Conservation (phyloP, 2,329 filamentous ascomycete genomes). For the Colletotrichum abscissum region DNA sequence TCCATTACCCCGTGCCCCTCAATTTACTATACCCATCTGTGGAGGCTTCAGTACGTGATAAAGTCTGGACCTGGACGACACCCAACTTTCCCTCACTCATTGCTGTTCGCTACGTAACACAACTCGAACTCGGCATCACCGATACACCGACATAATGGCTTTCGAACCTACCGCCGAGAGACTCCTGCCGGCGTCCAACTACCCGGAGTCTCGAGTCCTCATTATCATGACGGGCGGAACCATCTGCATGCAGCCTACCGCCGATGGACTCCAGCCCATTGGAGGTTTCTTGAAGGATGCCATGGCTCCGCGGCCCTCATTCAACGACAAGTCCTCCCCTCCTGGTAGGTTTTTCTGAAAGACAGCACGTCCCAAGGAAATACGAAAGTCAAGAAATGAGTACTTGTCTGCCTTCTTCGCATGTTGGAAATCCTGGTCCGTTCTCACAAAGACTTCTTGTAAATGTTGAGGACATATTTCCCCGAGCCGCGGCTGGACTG, state of each 20-base stretch:
- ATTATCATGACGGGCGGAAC: constrained; percentile 92
- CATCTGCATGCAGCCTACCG: constrained; percentile 90
- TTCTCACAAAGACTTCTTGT: neutral
- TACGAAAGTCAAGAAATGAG: neutral
- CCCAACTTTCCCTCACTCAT: neutral
- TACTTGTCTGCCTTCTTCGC: neutral
- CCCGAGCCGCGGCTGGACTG: neutral
- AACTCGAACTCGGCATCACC: neutral
- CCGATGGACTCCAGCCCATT: constrained; percentile 83
- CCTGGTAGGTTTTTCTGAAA: constrained; percentile 45
- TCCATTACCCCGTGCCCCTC: constrained; percentile 34
- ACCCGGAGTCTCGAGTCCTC: constrained; percentile 83
- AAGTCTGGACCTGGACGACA: constrained; percentile 16
- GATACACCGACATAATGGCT: constrained; percentile 14
- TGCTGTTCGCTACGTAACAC: neutral
- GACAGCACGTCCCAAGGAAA: neutral
- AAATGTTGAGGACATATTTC: neutral
- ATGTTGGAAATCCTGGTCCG: neutral
- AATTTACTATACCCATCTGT: constrained; percentile 20
- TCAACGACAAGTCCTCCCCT: constrained; percentile 80
- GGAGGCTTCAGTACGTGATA: constrained; percentile 20
- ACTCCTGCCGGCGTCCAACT: constrained; percentile 38
- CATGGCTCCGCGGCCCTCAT: constrained; percentile 83
- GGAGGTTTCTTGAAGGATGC: constrained; percentile 84
- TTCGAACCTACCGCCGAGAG: constrained; percentile 22